Conservation (phyloP, 331 rosid genomes). For the Pyrus hybrid region DNA sequence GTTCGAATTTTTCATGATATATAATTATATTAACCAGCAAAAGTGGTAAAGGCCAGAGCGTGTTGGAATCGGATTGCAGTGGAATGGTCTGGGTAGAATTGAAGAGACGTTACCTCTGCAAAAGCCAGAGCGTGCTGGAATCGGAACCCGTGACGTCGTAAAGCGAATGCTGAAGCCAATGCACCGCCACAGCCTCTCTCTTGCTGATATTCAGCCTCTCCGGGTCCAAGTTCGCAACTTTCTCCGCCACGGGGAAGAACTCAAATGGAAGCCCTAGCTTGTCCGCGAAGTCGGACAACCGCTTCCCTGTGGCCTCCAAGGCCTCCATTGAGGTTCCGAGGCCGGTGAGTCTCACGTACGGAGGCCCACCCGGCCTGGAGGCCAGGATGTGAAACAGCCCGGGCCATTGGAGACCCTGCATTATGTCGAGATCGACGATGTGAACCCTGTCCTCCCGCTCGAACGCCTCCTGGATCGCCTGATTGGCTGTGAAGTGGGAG, state of each 20-base stretch:
- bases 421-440: constrained; percentile 85
- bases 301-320: constrained; percentile 83
- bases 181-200: constrained; percentile 94
- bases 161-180: constrained; percentile 96
- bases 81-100: too few relatives aligned
- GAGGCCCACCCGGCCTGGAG: constrained; percentile 90
- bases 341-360: constrained; percentile 81
- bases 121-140: constrained; percentile 77
- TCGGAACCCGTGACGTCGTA: constrained; percentile 97
- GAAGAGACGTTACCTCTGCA: constrained; percentile 59
- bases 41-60: constrained; percentile 53
- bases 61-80: constrained; percentile 55
- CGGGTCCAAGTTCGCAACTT: constrained; percentile 72
- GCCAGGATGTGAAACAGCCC: constrained; percentile 88
- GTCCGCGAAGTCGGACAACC: constrained; percentile 76
- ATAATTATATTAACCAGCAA: background rate
- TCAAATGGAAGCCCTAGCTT: constrained; percentile 89
- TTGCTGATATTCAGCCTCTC: constrained; percentile 67
- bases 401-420: constrained; percentile 99
- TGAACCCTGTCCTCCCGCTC: constrained; percentile 90
- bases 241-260: constrained; percentile 78
- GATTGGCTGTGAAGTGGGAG: constrained; percentile 96
- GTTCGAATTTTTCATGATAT: background rate
- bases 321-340: constrained; percentile 82
- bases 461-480: constrained; percentile 92